A percentile compares a stretch with the other conserved stretches of the same genome.
Conservation (phyloP, 2,329 filamentous ascomycete species). For the Ophiognomonia clavigignenti-juglandacearum region DNA sequence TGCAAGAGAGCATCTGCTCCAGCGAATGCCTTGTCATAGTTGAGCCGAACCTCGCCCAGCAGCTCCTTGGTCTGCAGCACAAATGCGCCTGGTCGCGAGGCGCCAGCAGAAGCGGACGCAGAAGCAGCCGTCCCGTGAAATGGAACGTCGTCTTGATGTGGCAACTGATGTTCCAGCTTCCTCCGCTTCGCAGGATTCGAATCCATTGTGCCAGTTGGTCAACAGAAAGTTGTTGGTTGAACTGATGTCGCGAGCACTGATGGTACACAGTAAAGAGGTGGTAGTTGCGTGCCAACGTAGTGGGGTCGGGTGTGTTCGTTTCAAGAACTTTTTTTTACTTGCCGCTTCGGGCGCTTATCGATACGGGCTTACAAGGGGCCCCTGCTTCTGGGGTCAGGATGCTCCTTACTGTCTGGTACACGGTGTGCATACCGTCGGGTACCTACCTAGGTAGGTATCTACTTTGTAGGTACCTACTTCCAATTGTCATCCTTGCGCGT, state of each 20-base stretch:
- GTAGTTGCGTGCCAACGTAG: too few species aligned
- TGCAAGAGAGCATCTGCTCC: slow-evolving; percentile 46
- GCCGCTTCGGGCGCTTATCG: too few species aligned
- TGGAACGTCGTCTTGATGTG: not conserved
- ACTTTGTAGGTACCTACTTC: too few species aligned
- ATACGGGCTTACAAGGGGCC: too few species aligned
- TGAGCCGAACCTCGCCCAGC: slow-evolving; percentile 47
- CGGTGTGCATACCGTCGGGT: too few species aligned
- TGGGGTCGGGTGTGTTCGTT: too few species aligned
- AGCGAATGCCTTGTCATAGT: slow-evolving; percentile 44
- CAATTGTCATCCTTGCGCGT: too few species aligned
- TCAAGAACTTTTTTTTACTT: too few species aligned
- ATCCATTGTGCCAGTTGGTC: slow-evolving; percentile 23
- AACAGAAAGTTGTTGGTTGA: not conserved
- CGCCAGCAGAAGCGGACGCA: slow-evolving; percentile 24
- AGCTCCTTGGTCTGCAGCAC: slow-evolving; percentile 57
- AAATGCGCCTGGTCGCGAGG: slow-evolving; percentile 44
- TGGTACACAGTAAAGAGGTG: too few species aligned
- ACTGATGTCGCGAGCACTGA: not conserved
- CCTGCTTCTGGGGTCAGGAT: too few species aligned
- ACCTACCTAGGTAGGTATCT: too few species aligned
- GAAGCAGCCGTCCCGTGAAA: slow-evolving; percentile 18
- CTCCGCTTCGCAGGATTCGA: slow-evolving; percentile 27
- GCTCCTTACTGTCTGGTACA: too few species aligned
- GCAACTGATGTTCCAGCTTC: slow-evolving; percentile 26